phyloP scores from a whole-genome alignment of 495 filamentous ascomycete genomes.

The Penicillium ochrochloron region DNA sequence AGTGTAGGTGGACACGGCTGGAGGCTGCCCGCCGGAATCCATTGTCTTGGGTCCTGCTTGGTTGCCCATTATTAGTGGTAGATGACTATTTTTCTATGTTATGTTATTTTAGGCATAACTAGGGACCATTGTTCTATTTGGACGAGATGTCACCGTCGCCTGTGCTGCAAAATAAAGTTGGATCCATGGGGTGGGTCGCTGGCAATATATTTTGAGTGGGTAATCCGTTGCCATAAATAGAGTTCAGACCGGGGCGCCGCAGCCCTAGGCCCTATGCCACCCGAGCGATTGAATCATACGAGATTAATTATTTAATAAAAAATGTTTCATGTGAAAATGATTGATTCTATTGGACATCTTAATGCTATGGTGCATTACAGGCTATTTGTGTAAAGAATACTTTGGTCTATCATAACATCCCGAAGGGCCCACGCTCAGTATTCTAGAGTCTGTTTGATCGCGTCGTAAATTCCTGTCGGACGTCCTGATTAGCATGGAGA shows the following conservation, averaged over 20 bases:
- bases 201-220: not conserved
- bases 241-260: not conserved
- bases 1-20: not conserved
- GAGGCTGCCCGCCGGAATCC: not conserved
- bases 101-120: not conserved
- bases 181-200: not conserved
- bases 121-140: not conserved
- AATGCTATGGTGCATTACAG: not conserved
- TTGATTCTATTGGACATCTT: not conserved
- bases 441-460: conserved; percentile 17
- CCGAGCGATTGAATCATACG: not conserved
- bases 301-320: not conserved
- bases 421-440: conserved; percentile 2
- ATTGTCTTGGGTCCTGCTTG: not conserved
- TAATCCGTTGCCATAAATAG: not conserved
- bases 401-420: conserved; percentile 1
- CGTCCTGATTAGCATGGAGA: not conserved
- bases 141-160: not conserved
- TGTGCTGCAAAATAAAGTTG: not conserved
- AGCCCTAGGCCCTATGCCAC: not conserved
- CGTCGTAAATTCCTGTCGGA: conserved; percentile 13
- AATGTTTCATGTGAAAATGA: not conserved
- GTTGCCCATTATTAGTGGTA: not conserved
- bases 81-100: not conserved
- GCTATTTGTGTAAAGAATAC: not conserved